Evolutionary conservation across 169 alveolate species (phyloP).

Genomic region (Cryptosporidium sp.): DNA sequence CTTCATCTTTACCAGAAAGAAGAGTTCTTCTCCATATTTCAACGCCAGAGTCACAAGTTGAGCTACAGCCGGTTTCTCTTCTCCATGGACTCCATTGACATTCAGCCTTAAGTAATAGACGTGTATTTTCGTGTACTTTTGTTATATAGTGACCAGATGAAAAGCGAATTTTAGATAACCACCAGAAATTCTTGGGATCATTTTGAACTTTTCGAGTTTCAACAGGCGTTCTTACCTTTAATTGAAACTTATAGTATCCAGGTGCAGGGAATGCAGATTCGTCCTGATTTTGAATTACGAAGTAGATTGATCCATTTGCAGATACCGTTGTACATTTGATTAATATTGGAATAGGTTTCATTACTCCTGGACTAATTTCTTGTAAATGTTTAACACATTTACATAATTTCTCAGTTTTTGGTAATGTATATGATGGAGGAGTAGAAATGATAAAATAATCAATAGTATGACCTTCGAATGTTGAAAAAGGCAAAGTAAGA

Average conservation of each 20-base stretch:
- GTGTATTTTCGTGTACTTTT: slow-evolving; percentile 61
- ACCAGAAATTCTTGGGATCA: slow-evolving; percentile 75
- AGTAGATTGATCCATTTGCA: slow-evolving; percentile 56
- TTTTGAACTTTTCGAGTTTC: slow-evolving; percentile 63
- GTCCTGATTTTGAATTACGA: slow-evolving; percentile 41
- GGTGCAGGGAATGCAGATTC: slow-evolving; percentile 57
- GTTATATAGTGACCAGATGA: slow-evolving; percentile 68
- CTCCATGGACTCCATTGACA: slow-evolving; percentile 76
- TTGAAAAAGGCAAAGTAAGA: slow-evolving; percentile 49
- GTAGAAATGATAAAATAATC: slow-evolving; percentile 70
- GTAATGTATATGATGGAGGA: slow-evolving; percentile 60
- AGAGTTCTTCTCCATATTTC: slow-evolving; percentile 74
- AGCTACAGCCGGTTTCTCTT: slow-evolving; percentile 72
- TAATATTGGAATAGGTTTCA: neutral
- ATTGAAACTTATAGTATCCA: slow-evolving; percentile 20
- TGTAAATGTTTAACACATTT: slow-evolving; percentile 16
- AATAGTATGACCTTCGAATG: slow-evolving; percentile 62
- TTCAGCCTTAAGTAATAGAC: slow-evolving; percentile 49
- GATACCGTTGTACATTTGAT: slow-evolving; percentile 67
- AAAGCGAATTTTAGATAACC: slow-evolving; percentile 68
- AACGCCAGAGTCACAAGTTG: slow-evolving; percentile 67
- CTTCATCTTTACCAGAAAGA: slow-evolving; percentile 61
- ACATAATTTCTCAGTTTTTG: slow-evolving; percentile 40
- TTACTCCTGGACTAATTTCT: slow-evolving; percentile 9
- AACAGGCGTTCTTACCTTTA: slow-evolving; percentile 59